Conservation (phyloP, 2,329 filamentous ascomycete genomes). For the Aspergillus candidus region DNA sequence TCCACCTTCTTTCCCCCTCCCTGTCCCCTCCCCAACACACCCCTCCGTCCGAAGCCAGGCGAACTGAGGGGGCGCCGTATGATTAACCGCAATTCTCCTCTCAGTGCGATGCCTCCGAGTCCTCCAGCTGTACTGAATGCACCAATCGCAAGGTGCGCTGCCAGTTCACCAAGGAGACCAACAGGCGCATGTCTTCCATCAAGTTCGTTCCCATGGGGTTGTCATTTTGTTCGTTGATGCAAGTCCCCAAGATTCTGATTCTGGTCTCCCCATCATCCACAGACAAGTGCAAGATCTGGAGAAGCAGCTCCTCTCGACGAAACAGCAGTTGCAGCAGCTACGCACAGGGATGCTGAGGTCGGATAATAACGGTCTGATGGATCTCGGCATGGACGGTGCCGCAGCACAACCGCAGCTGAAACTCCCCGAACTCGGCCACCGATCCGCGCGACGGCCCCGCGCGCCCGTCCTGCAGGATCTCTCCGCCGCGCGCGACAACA, state of each 20-base stretch:
- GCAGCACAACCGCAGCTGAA: slow-evolving; percentile 45
- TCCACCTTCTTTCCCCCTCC: no score
- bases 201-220: slow-evolving; percentile 51
- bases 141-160: slow-evolving; percentile 95
- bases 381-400: slow-evolving; percentile 34
- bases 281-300: slow-evolving; percentile 92
- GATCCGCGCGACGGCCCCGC: slow-evolving; percentile 58
- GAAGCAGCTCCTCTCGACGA: slow-evolving; percentile 75
- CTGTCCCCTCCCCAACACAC: no score
- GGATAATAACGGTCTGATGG: slow-evolving; percentile 35
- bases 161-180: slow-evolving; percentile 98
- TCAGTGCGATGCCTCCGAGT: slow-evolving; percentile 91
- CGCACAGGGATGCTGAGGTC: slow-evolving; percentile 56
- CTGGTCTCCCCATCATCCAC: slow-evolving; percentile 1
- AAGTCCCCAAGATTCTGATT: slow-evolving; percentile 12
- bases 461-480: slow-evolving; percentile 62
- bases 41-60: no score
- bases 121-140: slow-evolving; percentile 92
- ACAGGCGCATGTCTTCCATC: slow-evolving; percentile 96
- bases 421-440: slow-evolving; percentile 60
- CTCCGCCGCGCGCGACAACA: slow-evolving; percentile 63
- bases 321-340: slow-evolving; percentile 71
- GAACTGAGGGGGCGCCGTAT: neutral
- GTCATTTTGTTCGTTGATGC: slow-evolving; percentile 1
- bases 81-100: slow-evolving; percentile 2